Evolutionary conservation across 2,329 filamentous ascomycete species (phyloP).

Genomic region (Elsinoe arachidis): DNA sequence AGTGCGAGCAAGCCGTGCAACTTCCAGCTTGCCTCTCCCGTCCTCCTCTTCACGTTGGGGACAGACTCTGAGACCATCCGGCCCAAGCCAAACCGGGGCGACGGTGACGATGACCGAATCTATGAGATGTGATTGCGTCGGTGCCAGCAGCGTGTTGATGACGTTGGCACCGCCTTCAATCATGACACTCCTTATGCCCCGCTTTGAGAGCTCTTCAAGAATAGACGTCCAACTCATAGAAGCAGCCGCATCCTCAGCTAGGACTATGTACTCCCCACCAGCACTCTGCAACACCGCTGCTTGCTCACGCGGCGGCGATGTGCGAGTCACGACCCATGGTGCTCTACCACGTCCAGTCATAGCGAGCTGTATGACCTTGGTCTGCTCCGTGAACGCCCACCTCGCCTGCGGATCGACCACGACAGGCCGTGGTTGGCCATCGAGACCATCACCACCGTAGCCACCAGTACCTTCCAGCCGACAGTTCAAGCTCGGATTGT

Average conservation of each 20-base stretch:
- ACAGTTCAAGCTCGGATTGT: slow-evolving; percentile 80
- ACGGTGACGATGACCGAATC: slow-evolving; percentile 79
- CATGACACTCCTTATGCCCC: slow-evolving; percentile 73
- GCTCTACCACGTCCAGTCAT: slow-evolving; percentile 57
- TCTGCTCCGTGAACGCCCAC: slow-evolving; percentile 53
- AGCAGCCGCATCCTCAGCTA: slow-evolving; percentile 31
- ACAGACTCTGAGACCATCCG: slow-evolving; percentile 69
- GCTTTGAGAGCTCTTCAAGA: slow-evolving; percentile 46
- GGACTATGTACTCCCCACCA: slow-evolving; percentile 19
- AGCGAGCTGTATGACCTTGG: slow-evolving; percentile 58
- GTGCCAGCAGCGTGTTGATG: slow-evolving; percentile 67
- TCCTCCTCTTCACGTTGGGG: slow-evolving; percentile 51
- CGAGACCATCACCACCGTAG: slow-evolving; percentile 44
- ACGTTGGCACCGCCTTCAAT: slow-evolving; percentile 78
- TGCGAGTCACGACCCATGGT: slow-evolving; percentile 55
- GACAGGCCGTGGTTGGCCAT: slow-evolving; percentile 67
- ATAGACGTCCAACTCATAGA: slow-evolving; percentile 52
- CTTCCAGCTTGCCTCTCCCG: slow-evolving; percentile 44
- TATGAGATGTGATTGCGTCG: slow-evolving; percentile 52
- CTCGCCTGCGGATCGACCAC: slow-evolving; percentile 71
- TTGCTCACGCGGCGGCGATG: slow-evolving; percentile 33
- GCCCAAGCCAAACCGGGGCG: slow-evolving; percentile 82
- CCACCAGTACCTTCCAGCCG: slow-evolving; percentile 55
- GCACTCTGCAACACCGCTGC: slow-evolving; percentile 31
- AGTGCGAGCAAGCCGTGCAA: slow-evolving; percentile 57